Evolutionary conservation across 192 early-diverging fungal species (phyloP), one percentile per base, ranked within the genome.

Genomic region (Entophlyctis luteolus): DNA sequence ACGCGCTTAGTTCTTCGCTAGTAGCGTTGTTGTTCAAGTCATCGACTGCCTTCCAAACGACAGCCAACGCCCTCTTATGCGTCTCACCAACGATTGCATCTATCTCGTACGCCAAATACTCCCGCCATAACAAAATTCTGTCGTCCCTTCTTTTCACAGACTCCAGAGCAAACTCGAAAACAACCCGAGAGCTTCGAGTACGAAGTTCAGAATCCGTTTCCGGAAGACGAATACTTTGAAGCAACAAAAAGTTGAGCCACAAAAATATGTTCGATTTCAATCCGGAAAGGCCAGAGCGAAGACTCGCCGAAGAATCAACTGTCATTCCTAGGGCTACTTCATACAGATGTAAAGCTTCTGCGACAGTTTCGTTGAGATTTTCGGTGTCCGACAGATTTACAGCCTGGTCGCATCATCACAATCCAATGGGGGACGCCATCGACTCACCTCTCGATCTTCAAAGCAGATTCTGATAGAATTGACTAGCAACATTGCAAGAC

Each of bases 401-500:
- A 46, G 22, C 45, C 45, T 46, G 1, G 16, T 46, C 22, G 45
- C 1, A 1, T 1, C 16, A 46, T 46, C 45, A 1, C 16, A n/a
- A n/a, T n/a, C n/a, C n/a, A n/a, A n/a, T 1, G 1, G 37, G 35
- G 38, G 8, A 39, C 16, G 14, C 2, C 1, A 53, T 28, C 14
- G 14, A 25, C 29, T 53, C 27, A 27, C 54, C 31, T 48, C 46
- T 8, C 31, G 31, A 10, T 48, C 47, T 8, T 32, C 29, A 63
- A 49, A 63, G 32, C 60, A 63, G 3, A 47, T 18, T 14, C 60
- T 20, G 33, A 63, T 49, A 6, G 60, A 63, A 49, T 63, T 63
- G 5, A 63, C 46, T 32, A 63, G 46, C 14, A 59, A n/a, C 12
- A 23, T 16, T 27, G 35, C 3, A 12, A 34, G 6, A 5, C n/a